Percentiles rank a stretch among this genome's conserved stretches.
phyloP scores from a whole-genome alignment of 352 stramenopile genomes.

The Pythium aquatile region DNA sequence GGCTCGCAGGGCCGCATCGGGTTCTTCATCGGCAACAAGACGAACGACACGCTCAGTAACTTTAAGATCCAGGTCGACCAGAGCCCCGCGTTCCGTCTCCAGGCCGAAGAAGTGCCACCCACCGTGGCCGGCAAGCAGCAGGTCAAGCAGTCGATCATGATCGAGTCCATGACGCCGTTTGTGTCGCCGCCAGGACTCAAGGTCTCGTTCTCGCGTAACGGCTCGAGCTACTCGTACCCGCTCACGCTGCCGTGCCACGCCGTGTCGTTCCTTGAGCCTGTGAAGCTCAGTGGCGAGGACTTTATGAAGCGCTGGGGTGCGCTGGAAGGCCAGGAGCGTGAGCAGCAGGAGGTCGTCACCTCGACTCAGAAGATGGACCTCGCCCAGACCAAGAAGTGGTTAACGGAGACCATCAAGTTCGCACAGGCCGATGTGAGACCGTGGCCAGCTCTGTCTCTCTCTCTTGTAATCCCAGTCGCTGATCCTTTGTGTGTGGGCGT shows the following conservation, averaged over 20 bases:
- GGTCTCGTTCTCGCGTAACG: conserved; percentile 82
- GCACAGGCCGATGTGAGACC: conserved; percentile 71
- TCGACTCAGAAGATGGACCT: conserved; percentile 84
- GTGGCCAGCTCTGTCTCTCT: neutral
- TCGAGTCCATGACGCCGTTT: conserved; percentile 93
- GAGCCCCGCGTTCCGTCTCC: conserved; percentile 49
- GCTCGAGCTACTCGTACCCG: conserved; percentile 64
- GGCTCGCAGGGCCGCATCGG: conserved; percentile 91
- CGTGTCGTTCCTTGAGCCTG: conserved; percentile 92
- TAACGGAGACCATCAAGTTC: conserved; percentile 90
- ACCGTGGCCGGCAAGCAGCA: conserved; percentile 88
- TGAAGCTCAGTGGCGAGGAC: conserved; percentile 85
- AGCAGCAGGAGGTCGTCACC: conserved; percentile 91
- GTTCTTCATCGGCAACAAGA: conserved; percentile 97
- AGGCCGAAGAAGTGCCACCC: conserved; percentile 67
- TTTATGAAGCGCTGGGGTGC: conserved; percentile 93
- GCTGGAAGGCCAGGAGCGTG: conserved; percentile 88
- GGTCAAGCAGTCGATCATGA: conserved; percentile 90
- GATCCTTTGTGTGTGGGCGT: conserved; percentile 1
- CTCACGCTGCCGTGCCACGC: conserved; percentile 84
- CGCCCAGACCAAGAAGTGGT: conserved; percentile 73
- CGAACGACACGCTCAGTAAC: conserved; percentile 60
- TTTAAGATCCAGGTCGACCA: conserved; percentile 80
- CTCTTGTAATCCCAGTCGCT: neutral
- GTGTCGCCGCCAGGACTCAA: conserved; percentile 83